phyloP scores from a whole-genome alignment of 164 flowering plant genomes.

The Saururus chinensis region DNA sequence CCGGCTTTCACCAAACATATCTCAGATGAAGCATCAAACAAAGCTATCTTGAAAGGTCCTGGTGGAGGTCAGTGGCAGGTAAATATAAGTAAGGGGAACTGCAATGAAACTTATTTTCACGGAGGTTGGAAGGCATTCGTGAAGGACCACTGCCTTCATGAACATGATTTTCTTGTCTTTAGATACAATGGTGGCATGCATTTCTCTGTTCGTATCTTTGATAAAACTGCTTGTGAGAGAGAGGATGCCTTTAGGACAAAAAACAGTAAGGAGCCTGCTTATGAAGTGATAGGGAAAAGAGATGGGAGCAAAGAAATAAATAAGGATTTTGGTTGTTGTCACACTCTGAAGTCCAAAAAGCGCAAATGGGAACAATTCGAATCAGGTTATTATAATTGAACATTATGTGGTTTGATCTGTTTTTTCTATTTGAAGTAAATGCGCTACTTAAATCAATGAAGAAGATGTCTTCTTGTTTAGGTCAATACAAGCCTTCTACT shows the following conservation, averaged over 20 bases:
- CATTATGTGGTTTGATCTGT: no score
- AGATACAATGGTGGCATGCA: constrained; percentile 46
- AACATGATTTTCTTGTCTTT: constrained; percentile 52
- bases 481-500: no score
- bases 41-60: constrained; percentile 36
- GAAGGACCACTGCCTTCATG: constrained; percentile 35
- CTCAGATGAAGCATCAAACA: constrained; percentile 17
- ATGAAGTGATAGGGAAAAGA: background rate
- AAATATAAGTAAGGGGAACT: constrained; percentile 16
- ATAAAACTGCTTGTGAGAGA: constrained; percentile 55
- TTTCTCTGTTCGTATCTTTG: constrained; percentile 57
- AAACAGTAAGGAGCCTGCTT: background rate
- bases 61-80: constrained; percentile 51
- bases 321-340: no score
- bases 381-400: no score
- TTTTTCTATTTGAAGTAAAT: no score
- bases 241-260: constrained; percentile 33
- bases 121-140: constrained; percentile 59
- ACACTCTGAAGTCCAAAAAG: no score
- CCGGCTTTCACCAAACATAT: constrained; percentile 10
- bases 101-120: constrained; percentile 15
- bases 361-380: no score
- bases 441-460: no score
- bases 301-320: no score
- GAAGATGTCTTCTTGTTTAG: no score